These are phyloP conservation scores for Heterotrichella gracilis DNA, from an alignment of 352 stramenopile genomes.

Conservation along the genomic window DNA sequence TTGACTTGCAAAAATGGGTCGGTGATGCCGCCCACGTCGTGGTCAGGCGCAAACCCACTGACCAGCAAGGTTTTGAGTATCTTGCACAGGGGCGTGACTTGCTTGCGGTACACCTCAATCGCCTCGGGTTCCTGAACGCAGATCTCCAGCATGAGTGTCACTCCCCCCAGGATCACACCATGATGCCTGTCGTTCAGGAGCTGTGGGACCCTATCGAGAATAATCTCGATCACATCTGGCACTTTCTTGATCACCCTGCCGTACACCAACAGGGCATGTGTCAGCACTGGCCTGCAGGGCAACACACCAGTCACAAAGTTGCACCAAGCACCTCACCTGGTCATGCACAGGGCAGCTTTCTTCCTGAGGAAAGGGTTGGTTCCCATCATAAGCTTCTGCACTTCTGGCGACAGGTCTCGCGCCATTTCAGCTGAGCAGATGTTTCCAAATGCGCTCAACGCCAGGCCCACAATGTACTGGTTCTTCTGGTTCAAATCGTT, in stretches of 20 bases:
- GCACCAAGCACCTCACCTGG: too few relatives aligned
- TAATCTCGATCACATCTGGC: slow-evolving; percentile 89
- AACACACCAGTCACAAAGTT: too few relatives aligned
- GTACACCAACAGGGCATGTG: too few relatives aligned
- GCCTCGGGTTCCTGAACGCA: slow-evolving; percentile 17
- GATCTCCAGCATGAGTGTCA: slow-evolving; percentile 79
- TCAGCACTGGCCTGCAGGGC: too few relatives aligned
- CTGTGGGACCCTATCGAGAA: slow-evolving; percentile 61
- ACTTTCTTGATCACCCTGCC: too few relatives aligned
- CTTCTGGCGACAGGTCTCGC: slow-evolving; percentile 79
- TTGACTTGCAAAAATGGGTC: slow-evolving; percentile 81
- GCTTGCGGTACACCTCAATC: slow-evolving; percentile 23
- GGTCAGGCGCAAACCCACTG: slow-evolving; percentile 83
- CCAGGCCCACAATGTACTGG: slow-evolving; percentile 69
- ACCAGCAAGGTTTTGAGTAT: slow-evolving; percentile 72
- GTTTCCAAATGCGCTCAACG: slow-evolving; percentile 83
- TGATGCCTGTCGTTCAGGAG: slow-evolving; percentile 85
- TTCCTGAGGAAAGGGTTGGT: slow-evolving; percentile 79
- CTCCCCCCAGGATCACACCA: slow-evolving; percentile 70
- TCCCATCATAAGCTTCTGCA: slow-evolving; percentile 59
- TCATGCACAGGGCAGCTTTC: slow-evolving; percentile 71
- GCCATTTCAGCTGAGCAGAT: slow-evolving; percentile 87
- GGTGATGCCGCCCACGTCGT: slow-evolving; percentile 83
- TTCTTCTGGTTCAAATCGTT: slow-evolving; percentile 26
- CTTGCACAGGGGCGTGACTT: slow-evolving; percentile 43